Conservation (phyloP, 306 rosid genomes). For the Fragaria ananassa region DNA sequence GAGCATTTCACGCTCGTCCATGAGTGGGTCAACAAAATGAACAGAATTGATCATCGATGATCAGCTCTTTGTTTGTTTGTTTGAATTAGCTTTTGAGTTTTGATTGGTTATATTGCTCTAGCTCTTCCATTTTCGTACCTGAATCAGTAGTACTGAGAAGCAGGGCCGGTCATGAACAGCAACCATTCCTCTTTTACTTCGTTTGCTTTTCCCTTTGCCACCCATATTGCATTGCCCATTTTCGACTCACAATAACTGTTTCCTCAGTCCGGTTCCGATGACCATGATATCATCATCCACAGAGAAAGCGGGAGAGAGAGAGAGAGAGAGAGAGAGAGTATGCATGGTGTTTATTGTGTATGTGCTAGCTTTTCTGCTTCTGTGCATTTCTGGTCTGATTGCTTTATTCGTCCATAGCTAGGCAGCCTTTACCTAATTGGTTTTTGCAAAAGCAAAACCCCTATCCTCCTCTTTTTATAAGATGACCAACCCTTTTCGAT, state of each 20-base stretch:
- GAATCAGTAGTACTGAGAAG: neutral
- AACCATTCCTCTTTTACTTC: slow-evolving; percentile 39
- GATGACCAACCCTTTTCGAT: slow-evolving; percentile 21
- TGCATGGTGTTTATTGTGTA: slow-evolving; percentile 24
- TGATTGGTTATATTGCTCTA: slow-evolving; percentile 19
- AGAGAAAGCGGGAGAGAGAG: slow-evolving; percentile 27
- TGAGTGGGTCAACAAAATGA: slow-evolving; percentile 33
- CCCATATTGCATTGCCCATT: slow-evolving; percentile 44
- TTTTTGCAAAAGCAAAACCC: slow-evolving; percentile 51
- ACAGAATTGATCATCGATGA: slow-evolving; percentile 2
- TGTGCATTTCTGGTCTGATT: slow-evolving; percentile 28
- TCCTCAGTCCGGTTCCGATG: slow-evolving; percentile 41
- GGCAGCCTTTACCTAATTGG: slow-evolving; percentile 44
- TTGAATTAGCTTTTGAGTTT: neutral
- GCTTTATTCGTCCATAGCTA: slow-evolving; percentile 60
- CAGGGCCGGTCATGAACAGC: slow-evolving; percentile 8
- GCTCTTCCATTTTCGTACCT: slow-evolving; percentile 28
- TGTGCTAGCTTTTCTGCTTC: slow-evolving; percentile 11
- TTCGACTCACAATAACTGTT: slow-evolving; percentile 37
- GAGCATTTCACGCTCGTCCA: slow-evolving; percentile 28
- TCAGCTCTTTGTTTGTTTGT: slow-evolving; percentile 2
- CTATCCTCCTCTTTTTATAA: slow-evolving; percentile 29
- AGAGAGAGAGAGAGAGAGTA: neutral
- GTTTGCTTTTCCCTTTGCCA: slow-evolving; percentile 33
- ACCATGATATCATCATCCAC: neutral